Conservation (phyloP, 1,139 yeast genomes). For the Pichia terricola region DNA sequence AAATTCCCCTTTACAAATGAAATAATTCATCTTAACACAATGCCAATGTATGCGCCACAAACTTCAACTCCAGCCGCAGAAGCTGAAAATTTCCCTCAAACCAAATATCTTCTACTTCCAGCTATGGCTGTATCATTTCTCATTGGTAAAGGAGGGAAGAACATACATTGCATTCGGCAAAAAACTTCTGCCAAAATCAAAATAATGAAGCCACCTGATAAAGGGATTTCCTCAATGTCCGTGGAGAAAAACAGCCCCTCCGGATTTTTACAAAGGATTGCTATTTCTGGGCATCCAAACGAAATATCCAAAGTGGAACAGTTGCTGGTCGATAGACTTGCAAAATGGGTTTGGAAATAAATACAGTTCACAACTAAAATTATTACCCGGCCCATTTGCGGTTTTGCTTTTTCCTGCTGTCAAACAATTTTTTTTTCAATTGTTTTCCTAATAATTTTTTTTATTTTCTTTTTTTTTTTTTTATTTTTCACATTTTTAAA, state of each 20-base stretch:
- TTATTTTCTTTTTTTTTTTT: too few species aligned
- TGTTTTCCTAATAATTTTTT: too few species aligned
- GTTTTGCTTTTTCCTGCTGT: too few species aligned
- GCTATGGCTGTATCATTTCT: conserved; percentile 1
- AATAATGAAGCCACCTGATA: neutral
- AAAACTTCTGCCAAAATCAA: conserved; percentile 3
- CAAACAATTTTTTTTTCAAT: too few species aligned
- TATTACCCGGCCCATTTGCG: too few species aligned
- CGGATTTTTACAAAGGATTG: neutral
- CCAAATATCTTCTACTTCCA: conserved; percentile 1
- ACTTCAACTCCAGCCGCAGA: neutral
- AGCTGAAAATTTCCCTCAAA: neutral
- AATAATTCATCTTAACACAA: neutral
- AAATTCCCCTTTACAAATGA: neutral
- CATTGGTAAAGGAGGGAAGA: conserved; percentile 3
- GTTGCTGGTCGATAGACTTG: neutral
- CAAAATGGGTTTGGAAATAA: neutral
- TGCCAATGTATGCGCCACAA: neutral
- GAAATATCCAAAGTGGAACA: neutral
- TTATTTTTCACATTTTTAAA: too few species aligned
- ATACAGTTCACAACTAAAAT: too few species aligned
- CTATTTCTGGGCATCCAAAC: neutral
- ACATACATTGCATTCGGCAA: conserved; percentile 2
- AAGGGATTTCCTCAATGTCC: too few species aligned
- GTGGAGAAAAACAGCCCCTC: neutral